Conservation (phyloP, 768 basidiomycete species). For the Mycena kentingensis region DNA sequence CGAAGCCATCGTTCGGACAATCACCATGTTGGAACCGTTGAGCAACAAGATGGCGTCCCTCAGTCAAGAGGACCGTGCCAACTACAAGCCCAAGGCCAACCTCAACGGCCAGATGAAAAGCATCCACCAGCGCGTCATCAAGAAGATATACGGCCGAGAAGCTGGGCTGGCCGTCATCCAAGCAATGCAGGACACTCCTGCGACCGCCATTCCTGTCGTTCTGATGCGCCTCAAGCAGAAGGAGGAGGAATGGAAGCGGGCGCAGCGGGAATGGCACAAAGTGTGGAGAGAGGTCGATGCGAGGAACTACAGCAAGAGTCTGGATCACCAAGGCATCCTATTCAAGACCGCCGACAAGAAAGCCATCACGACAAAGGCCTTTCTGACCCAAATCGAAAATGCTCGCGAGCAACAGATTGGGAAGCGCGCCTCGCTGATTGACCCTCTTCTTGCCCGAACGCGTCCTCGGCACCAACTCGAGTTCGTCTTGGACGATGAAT, state of each 20-base stretch:
- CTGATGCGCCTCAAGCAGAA: constrained; percentile 89
- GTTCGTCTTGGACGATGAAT: constrained; percentile 71
- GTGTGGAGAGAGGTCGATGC: constrained; percentile 98
- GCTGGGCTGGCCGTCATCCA: constrained; percentile 78
- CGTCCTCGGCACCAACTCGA: constrained; percentile 78
- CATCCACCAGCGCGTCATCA: constrained; percentile 90
- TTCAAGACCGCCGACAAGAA: constrained; percentile 94
- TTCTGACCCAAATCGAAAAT: constrained; percentile 83
- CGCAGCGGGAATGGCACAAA: constrained; percentile 97
- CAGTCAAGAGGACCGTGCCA: constrained; percentile 71
- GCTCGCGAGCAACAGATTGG: constrained; percentile 81
- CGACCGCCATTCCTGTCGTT: constrained; percentile 86
- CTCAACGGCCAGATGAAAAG: constrained; percentile 85
- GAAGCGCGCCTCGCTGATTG: constrained; percentile 63
- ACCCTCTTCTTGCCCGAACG: constrained; percentile 59
- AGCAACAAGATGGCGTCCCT: constrained; percentile 84
- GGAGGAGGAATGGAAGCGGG: constrained; percentile 98
- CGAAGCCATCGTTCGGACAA: constrained; percentile 91
- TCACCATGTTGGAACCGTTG: constrained; percentile 87
- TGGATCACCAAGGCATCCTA: constrained; percentile 90
- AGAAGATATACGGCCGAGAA: constrained; percentile 95
- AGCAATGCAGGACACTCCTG: constrained; percentile 92
- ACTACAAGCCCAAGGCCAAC: constrained; percentile 87
- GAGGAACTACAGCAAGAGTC: constrained; percentile 87
- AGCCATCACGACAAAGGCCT: constrained; percentile 68